Evolutionary conservation across 805 yeast species (phyloP).

Genomic region (Candida dendrica): DNA sequence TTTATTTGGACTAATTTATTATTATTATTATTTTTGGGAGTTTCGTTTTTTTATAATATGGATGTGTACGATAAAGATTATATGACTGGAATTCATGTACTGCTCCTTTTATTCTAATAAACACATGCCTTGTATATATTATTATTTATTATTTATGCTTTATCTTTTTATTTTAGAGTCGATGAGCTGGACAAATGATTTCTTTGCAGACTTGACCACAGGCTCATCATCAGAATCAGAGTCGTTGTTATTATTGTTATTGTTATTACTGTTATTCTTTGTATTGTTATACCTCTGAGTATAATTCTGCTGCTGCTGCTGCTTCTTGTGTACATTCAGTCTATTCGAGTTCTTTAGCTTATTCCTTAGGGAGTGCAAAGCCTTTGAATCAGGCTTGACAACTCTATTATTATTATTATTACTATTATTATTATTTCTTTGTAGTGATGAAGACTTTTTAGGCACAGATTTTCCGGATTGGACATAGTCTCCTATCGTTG

Average conservation of each 20-base stretch:
- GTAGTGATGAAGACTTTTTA: constrained; percentile 7
- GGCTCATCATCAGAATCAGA: constrained; percentile 17
- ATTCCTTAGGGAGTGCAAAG: constrained; percentile 16
- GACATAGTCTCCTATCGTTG: constrained; percentile 21
- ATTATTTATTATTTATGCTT: not conserved
- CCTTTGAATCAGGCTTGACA: constrained; percentile 11
- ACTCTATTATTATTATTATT: too few species aligned
- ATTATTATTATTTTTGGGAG: too few species aligned
- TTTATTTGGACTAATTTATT: too few species aligned
- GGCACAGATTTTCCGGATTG: constrained; percentile 9
- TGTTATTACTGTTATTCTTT: not conserved
- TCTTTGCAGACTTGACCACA: constrained; percentile 11
- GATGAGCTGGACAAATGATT: constrained; percentile 7
- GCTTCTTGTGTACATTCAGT: constrained; percentile 1
- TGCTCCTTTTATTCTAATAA: too few species aligned
- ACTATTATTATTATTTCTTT: too few species aligned
- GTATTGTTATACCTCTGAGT: not conserved
- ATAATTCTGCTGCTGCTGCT: not conserved
- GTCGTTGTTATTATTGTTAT: constrained; percentile 2
- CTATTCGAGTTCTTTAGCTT: constrained; percentile 15
- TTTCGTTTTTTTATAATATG: too few species aligned
- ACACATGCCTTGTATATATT: not conserved
- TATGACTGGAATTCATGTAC: too few species aligned
- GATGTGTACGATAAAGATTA: not conserved
- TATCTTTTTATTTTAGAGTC: constrained; percentile 17